These are phyloP conservation scores for Saccharomycopsis javanensis DNA, from an alignment of 805 yeast species.

Conservation along the genomic window DNA sequence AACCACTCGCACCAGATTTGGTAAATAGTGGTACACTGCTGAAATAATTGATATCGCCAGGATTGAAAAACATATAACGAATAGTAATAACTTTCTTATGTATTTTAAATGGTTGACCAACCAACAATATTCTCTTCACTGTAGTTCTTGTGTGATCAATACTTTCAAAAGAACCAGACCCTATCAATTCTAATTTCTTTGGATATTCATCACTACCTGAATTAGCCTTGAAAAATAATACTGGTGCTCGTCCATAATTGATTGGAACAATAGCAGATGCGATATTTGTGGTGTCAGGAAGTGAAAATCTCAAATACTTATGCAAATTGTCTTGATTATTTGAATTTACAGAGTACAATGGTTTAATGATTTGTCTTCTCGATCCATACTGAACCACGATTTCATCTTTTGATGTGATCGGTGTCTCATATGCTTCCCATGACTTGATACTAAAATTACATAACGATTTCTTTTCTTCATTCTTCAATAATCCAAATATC, in stretches of 20 bases:
- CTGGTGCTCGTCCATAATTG: constrained; percentile 75
- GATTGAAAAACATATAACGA: constrained; percentile 93
- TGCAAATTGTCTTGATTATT: constrained; percentile 66
- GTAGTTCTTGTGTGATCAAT: constrained; percentile 76
- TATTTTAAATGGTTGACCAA: constrained; percentile 93
- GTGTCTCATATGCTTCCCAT: constrained; percentile 84
- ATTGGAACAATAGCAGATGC: constrained; percentile 89
- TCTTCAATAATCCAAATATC: constrained; percentile 65
- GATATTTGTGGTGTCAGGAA: constrained; percentile 60
- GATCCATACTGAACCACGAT: constrained; percentile 89
- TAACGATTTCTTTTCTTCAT: constrained; percentile 80
- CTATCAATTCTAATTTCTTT: constrained; percentile 54
- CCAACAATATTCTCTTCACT: constrained; percentile 80
- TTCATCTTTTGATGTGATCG: constrained; percentile 74
- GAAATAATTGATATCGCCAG: constrained; percentile 82
- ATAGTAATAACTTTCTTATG: constrained; percentile 87
- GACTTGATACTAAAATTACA: constrained; percentile 74
- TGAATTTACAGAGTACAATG: constrained; percentile 72
- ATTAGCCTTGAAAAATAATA: constrained; percentile 56
- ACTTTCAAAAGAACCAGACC: constrained; percentile 83
- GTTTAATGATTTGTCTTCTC: constrained; percentile 74
- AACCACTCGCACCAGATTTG: constrained; percentile 86
- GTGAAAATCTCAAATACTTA: constrained; percentile 75
- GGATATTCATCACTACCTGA: constrained; percentile 36
- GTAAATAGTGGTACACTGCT: constrained; percentile 89